phyloP scores from a whole-genome alignment of 2,329 filamentous ascomycete species.

The Cercospora sesami region DNA sequence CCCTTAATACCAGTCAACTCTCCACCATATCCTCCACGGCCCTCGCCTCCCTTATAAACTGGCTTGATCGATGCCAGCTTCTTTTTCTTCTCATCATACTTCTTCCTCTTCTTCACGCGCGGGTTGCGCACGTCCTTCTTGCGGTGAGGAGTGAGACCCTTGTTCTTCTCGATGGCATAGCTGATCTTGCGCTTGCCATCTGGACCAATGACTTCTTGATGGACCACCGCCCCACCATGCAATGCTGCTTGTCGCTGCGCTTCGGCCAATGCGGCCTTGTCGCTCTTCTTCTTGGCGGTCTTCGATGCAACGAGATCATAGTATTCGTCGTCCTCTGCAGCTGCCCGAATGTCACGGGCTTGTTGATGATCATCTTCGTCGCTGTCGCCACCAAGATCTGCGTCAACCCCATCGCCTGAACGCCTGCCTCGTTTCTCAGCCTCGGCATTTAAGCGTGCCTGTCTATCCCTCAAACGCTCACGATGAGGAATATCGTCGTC shows the following conservation, averaged over 20 bases:
- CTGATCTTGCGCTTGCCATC: constrained; percentile 92
- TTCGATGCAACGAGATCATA: constrained; percentile 81
- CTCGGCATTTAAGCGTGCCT: constrained; percentile 82
- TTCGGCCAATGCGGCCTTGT: constrained; percentile 68
- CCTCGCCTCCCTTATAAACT: constrained; percentile 81
- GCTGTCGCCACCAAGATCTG: constrained; percentile 69
- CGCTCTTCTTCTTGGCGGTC: constrained; percentile 66
- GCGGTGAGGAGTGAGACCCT: constrained; percentile 82
- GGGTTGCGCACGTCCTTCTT: constrained; percentile 96
- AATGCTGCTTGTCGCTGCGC: constrained; percentile 57
- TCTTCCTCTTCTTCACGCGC: constrained; percentile 95
- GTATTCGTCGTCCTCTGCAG: constrained; percentile 68
- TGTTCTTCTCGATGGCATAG: constrained; percentile 96
- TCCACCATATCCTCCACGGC: constrained; percentile 82
- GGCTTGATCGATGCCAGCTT: constrained; percentile 85
- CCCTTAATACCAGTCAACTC: constrained; percentile 95
- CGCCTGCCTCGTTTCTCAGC: constrained; percentile 79
- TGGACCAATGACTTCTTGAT: constrained; percentile 68
- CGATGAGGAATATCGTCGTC: constrained; percentile 83
- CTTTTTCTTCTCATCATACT: constrained; percentile 96
- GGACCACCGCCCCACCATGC: constrained; percentile 61
- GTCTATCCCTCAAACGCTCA: constrained; percentile 81
- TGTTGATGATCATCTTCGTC: constrained; percentile 63
- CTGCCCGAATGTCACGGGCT: constrained; percentile 52
- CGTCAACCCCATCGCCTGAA: constrained; percentile 56